phyloP scores from a whole-genome alignment of 23 red algal genomes.

The Gracilaria domingensis region DNA sequence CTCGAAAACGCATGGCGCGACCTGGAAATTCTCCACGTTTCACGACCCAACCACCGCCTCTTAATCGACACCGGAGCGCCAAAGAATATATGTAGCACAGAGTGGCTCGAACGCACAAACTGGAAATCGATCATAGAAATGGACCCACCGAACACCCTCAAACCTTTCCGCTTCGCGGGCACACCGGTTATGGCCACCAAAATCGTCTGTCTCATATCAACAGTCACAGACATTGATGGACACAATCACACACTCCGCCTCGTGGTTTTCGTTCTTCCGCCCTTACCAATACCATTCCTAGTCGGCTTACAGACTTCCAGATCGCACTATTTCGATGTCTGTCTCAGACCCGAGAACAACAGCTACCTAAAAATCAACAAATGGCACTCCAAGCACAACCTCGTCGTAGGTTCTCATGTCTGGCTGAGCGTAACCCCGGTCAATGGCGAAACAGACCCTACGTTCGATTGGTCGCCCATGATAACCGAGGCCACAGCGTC shows the following conservation, averaged over 20 bases:
- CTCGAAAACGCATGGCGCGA: not conserved
- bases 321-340: not conserved
- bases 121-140: not conserved
- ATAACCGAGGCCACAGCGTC: not conserved
- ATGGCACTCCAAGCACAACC: not conserved
- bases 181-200: not conserved
- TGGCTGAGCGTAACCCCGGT: not conserved
- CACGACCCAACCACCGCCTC: not conserved
- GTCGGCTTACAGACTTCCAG: not conserved
- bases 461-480: not conserved
- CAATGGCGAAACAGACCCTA: not conserved
- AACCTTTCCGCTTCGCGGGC: not conserved
- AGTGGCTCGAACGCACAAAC: too few relatives aligned
- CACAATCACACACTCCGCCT: not conserved
- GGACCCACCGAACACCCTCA: not conserved
- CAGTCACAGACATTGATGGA: not conserved
- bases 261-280: not conserved
- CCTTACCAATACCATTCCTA: constrained; percentile 7
- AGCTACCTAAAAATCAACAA: not conserved
- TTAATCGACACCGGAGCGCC: not conserved
- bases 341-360: not conserved
- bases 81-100: not conserved
- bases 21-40: not conserved
- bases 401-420: not conserved
- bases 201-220: not conserved